phyloP scores from a whole-genome alignment of 2,329 filamentous ascomycete species.

The Ceratocystis diversiconidia region DNA sequence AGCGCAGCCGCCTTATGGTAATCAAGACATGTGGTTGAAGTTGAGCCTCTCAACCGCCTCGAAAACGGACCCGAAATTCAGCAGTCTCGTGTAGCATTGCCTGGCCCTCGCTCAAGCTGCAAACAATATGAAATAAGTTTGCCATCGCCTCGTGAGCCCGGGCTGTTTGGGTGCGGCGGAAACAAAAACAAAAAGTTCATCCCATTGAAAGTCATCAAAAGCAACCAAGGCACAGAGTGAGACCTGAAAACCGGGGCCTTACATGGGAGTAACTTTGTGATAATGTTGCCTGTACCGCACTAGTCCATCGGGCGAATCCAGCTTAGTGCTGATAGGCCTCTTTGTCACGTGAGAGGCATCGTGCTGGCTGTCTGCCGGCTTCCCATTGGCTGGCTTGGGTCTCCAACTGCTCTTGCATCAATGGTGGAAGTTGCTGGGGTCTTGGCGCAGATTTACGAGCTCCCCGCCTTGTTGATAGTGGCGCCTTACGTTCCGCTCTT shows the following conservation, averaged over 20 bases:
- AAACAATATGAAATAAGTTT: not conserved
- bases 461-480: not conserved
- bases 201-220: not conserved
- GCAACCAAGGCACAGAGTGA: not conserved
- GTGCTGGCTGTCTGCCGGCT: not conserved
- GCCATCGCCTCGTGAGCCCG: not conserved
- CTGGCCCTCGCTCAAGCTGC: not conserved
- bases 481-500: not conserved
- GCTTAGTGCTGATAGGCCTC: not conserved
- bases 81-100: not conserved
- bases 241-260: not conserved
- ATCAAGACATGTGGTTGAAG: not conserved
- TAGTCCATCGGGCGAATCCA: not conserved
- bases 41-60: not conserved
- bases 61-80: not conserved
- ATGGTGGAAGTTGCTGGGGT: no score
- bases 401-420: not conserved
- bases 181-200: not conserved
- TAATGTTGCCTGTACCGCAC: not conserved
- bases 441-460: not conserved
- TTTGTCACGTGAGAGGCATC: not conserved
- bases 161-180: not conserved
- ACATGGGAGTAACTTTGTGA: not conserved
- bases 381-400: not conserved
- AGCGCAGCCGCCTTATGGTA: not conserved